These are phyloP conservation scores for Penicillium cinerascens DNA, from an alignment of 495 filamentous ascomycete genomes.

Conservation along the genomic window DNA sequence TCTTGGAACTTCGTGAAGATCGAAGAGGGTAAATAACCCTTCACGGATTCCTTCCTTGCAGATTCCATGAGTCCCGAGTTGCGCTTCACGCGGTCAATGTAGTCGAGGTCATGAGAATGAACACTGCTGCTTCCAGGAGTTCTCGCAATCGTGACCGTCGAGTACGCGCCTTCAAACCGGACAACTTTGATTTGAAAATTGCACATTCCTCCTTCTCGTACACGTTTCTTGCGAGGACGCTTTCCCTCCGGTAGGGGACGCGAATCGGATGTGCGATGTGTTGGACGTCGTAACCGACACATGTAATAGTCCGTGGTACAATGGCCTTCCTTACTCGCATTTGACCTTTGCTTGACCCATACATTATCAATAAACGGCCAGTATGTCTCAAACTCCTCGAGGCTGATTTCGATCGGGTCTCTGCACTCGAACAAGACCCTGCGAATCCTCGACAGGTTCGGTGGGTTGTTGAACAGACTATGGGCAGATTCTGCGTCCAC, in stretches of 20 bases:
- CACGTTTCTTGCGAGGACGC: slow-evolving; percentile 46
- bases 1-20: slow-evolving; percentile 51
- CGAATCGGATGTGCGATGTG: slow-evolving; percentile 39
- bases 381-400: slow-evolving; percentile 50
- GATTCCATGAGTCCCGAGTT: slow-evolving; percentile 53
- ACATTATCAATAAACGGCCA: slow-evolving; percentile 56
- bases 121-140: slow-evolving; percentile 40
- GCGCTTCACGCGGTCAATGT: slow-evolving; percentile 50
- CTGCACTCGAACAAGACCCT: slow-evolving; percentile 49
- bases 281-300: slow-evolving; percentile 47
- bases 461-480: slow-evolving; percentile 41
- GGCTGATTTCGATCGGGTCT: slow-evolving; percentile 50
- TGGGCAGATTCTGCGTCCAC: slow-evolving; percentile 3
- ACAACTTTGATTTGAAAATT: slow-evolving; percentile 52
- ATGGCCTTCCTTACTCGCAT: slow-evolving; percentile 48
- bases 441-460: slow-evolving; percentile 45
- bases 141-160: slow-evolving; percentile 40
- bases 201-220: slow-evolving; percentile 49
- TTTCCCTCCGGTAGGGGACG: slow-evolving; percentile 51
- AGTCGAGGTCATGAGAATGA: slow-evolving; percentile 50
- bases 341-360: slow-evolving; percentile 51
- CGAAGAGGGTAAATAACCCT: slow-evolving; percentile 52
- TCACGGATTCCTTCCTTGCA: slow-evolving; percentile 44
- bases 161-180: slow-evolving; percentile 46
- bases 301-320: slow-evolving; percentile 52